Evolutionary conservation across 495 filamentous ascomycete species (phyloP).

Genomic region (Cercophora samala): DNA sequence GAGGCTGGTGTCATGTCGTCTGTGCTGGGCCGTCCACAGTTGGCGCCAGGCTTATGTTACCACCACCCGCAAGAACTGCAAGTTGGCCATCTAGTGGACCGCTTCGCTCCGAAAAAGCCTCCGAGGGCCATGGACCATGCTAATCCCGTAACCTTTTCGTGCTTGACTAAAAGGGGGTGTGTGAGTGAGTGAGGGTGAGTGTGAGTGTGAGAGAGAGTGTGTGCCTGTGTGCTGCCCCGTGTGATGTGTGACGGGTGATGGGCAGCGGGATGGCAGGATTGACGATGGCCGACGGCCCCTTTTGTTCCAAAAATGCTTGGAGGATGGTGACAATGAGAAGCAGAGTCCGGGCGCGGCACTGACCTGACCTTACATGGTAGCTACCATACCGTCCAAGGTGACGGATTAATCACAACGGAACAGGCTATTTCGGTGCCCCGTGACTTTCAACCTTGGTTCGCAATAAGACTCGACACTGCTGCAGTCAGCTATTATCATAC

Average conservation of each 20-base stretch:
- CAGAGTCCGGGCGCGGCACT: constrained; percentile 9
- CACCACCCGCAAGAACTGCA: neutral
- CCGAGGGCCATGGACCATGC: neutral
- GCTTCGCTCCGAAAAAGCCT: neutral
- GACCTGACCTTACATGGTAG: neutral
- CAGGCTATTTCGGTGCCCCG: constrained; percentile 8
- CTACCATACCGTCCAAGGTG: too few species aligned
- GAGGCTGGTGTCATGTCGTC: constrained; percentile 1
- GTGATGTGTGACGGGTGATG: neutral
- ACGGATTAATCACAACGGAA: neutral
- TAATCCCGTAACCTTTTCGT: neutral
- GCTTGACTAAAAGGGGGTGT: neutral
- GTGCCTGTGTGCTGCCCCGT: neutral
- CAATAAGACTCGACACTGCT: neutral
- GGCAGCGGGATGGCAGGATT: neutral
- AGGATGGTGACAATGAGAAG: constrained; percentile 9
- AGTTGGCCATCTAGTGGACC: neutral
- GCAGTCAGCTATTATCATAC: too few species aligned
- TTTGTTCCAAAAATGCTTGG: constrained; percentile 17
- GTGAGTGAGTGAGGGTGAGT: too few species aligned
- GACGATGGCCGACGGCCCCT: neutral
- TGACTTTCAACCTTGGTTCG: neutral
- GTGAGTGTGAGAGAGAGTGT: neutral
- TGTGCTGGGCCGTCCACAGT: constrained; percentile 3
- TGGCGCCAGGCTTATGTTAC: constrained; percentile 1